These are phyloP conservation scores for Kwoniella pini DNA, from an alignment of 768 basidiomycete species.

Conservation along the genomic window DNA sequence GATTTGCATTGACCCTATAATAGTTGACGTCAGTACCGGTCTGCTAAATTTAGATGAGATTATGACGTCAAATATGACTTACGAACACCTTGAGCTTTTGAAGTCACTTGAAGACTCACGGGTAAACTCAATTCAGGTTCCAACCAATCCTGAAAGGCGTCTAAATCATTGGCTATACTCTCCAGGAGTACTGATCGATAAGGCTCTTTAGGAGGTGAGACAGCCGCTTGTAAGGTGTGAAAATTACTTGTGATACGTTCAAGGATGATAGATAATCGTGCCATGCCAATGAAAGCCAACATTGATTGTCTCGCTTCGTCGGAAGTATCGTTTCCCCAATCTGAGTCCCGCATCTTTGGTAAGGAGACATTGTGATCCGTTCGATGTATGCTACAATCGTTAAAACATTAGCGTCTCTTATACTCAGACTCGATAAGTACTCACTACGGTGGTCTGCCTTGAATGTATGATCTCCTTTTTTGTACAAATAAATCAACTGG, in stretches of 20 bases:
- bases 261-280: conserved; percentile 18
- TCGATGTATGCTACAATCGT: not conserved
- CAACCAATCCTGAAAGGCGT: conserved; percentile 3
- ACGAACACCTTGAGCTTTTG: conserved; percentile 12
- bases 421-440: not conserved
- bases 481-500: not conserved
- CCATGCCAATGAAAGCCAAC: conserved; percentile 23
- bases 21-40: too few relatives aligned
- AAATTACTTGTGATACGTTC: conserved; percentile 6
- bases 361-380: conserved; percentile 21
- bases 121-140: not conserved
- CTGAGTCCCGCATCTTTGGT: conserved; percentile 20
- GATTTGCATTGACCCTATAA: conserved; percentile 12
- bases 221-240: not conserved
- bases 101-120: not conserved
- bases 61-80: too few relatives aligned
- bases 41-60: too few relatives aligned
- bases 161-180: conserved; percentile 7
- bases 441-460: conserved; percentile 15
- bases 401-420: not conserved
- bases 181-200: conserved; percentile 2
- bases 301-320: conserved; percentile 15
- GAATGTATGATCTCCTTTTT: conserved; percentile 5
- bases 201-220: not conserved
- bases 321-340: conserved; percentile 18